Conservation (phyloP, 805 yeast genomes). For the Saturnispora kantuleensis region DNA sequence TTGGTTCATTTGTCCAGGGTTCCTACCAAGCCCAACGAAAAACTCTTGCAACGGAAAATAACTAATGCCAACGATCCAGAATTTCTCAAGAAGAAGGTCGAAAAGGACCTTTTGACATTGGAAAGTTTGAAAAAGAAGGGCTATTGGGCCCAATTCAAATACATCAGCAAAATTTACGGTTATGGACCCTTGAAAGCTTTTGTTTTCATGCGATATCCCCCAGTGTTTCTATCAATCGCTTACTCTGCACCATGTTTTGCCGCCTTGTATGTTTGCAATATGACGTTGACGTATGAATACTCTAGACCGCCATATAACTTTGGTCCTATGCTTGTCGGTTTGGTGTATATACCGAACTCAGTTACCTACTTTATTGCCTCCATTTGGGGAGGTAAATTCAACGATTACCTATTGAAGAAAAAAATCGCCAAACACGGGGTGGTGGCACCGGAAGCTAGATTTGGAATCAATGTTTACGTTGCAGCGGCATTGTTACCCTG, state of each 20-base stretch:
- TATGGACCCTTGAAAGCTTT: constrained; percentile 55
- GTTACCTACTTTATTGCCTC: constrained; percentile 68
- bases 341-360: constrained; percentile 76
- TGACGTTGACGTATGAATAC: constrained; percentile 58
- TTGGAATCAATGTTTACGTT: constrained; percentile 60
- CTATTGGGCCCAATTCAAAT: constrained; percentile 13
- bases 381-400: constrained; percentile 74
- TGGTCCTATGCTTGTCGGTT: constrained; percentile 54
- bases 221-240: constrained; percentile 54
- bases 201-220: constrained; percentile 57
- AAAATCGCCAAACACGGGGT: constrained; percentile 51
- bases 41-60: background rate
- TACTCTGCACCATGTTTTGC: constrained; percentile 69
- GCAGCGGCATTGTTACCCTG: constrained; percentile 58
- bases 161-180: constrained; percentile 36
- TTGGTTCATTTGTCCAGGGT: constrained; percentile 26
- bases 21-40: constrained; percentile 15
- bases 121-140: constrained; percentile 16
- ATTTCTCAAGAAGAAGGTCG: constrained; percentile 15
- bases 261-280: constrained; percentile 60
- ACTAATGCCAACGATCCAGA: constrained; percentile 14
- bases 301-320: constrained; percentile 62
- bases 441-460: constrained; percentile 65
- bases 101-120: constrained; percentile 13
- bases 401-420: constrained; percentile 46